Conservation (phyloP, 192 early-diverging fungal genomes). For the Coemansia furcata region DNA sequence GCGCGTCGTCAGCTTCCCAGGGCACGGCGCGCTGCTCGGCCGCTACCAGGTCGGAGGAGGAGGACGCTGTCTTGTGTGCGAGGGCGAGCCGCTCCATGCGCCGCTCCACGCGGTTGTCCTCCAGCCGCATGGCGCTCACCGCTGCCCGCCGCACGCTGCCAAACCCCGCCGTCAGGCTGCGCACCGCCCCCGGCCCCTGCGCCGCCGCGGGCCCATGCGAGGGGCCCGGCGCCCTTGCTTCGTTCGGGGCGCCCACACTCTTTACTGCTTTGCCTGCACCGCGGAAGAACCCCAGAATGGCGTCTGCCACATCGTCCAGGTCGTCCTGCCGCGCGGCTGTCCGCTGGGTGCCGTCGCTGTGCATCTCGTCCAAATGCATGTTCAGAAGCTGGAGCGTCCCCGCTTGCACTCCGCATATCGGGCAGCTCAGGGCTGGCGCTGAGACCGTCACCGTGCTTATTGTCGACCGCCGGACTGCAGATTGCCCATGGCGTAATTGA, state of each 20-base stretch:
- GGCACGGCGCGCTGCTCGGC: slow-evolving; percentile 46
- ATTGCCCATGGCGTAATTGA: not conserved
- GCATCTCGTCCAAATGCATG: slow-evolving; percentile 48
- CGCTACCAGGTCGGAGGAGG: no score
- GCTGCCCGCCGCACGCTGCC: slow-evolving; percentile 52
- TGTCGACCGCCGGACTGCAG: not conserved
- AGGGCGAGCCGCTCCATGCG: slow-evolving; percentile 65
- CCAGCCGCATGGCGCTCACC: slow-evolving; percentile 61
- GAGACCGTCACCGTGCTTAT: not conserved
- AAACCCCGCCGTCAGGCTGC: slow-evolving; percentile 56
- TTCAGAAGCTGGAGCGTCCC: slow-evolving; percentile 46
- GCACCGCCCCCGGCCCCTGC: slow-evolving; percentile 50
- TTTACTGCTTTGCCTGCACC: slow-evolving; percentile 30
- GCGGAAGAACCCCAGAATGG: slow-evolving; percentile 49
- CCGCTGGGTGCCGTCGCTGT: not conserved
- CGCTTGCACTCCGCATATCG: slow-evolving; percentile 51
- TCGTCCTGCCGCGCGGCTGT: slow-evolving; percentile 35
- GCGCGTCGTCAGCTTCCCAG: slow-evolving; percentile 34
- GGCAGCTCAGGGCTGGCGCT: slow-evolving; percentile 19
- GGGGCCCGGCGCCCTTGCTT: no score
- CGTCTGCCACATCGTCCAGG: slow-evolving; percentile 27
- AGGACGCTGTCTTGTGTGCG: no score
- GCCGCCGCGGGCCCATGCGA: slow-evolving; percentile 49
- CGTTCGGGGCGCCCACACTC: no score
- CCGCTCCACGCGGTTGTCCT: slow-evolving; percentile 70